These are phyloP conservation scores for Termitomyces sp. DNA, from an alignment of 768 basidiomycete genomes.

Conservation along the genomic window DNA sequence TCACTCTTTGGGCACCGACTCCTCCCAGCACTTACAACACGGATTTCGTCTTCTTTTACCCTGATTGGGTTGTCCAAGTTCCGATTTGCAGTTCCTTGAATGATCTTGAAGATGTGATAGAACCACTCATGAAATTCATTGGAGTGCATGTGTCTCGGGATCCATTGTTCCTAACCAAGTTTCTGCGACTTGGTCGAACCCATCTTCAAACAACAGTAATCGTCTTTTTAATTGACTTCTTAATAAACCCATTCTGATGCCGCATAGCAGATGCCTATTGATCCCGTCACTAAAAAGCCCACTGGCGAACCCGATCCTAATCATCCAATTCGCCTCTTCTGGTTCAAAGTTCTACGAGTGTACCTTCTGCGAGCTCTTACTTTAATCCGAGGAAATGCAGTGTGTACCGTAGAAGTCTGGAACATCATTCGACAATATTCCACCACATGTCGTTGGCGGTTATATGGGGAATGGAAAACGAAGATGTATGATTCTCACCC, in stretches of 20 bases:
- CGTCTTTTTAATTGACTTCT: background rate
- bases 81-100: slow-evolving; percentile 58
- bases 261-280: slow-evolving; percentile 34
- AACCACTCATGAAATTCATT: slow-evolving; percentile 75
- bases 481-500: slow-evolving; percentile 67
- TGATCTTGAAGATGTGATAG: slow-evolving; percentile 70
- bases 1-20: slow-evolving; percentile 76
- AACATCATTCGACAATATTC: slow-evolving; percentile 77
- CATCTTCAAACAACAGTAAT: slow-evolving; percentile 53
- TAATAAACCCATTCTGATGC: background rate
- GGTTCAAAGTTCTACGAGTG: slow-evolving; percentile 74
- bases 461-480: slow-evolving; percentile 95
- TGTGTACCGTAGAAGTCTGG: slow-evolving; percentile 92
- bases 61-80: slow-evolving; percentile 70
- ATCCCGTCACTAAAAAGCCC: slow-evolving; percentile 58
- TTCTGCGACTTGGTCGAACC: slow-evolving; percentile 69
- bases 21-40: slow-evolving; percentile 70
- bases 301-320: slow-evolving; percentile 47
- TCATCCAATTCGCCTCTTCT: slow-evolving; percentile 67
- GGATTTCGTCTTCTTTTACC: slow-evolving; percentile 91
- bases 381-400: slow-evolving; percentile 78
- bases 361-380: slow-evolving; percentile 86
- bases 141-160: slow-evolving; percentile 80
- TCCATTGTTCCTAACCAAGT: slow-evolving; percentile 69
- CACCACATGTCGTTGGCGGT: slow-evolving; percentile 73